Conservation (phyloP, 768 basidiomycete genomes). For the Tubosaeta sp. region DNA sequence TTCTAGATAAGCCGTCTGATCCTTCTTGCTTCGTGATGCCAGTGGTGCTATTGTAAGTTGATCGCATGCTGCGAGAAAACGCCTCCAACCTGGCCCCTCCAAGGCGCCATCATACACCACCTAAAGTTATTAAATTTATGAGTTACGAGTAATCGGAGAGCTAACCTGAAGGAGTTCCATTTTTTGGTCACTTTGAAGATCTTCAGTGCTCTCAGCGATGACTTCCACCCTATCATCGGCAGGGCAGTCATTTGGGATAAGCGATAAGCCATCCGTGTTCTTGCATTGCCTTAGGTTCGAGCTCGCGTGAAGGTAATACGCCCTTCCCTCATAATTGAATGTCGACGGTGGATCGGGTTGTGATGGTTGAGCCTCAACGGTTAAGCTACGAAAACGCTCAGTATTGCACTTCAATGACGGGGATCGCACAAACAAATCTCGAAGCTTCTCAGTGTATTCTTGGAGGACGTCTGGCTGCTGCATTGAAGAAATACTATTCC, state of each 20-base stretch:
- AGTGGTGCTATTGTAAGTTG: constrained; percentile 33
- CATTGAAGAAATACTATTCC: constrained; percentile 20
- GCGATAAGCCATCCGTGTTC: constrained; percentile 20
- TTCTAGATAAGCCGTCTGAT: constrained; percentile 1
- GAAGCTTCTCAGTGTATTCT: constrained; percentile 38
- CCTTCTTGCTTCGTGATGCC: constrained; percentile 23
- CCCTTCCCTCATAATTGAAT: constrained; percentile 32
- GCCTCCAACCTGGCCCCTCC: constrained; percentile 42
- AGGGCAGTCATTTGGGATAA: background rate
- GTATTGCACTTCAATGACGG: background rate
- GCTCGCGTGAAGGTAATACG: constrained; percentile 46
- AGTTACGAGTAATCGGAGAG: background rate
- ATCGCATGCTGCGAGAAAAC: constrained; percentile 43
- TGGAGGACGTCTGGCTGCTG: constrained; percentile 41
- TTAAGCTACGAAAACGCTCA: constrained; percentile 31
- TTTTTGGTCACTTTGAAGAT: constrained; percentile 52
- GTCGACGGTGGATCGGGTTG: constrained; percentile 49
- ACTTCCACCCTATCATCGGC: constrained; percentile 11
- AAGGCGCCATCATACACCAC: constrained; percentile 38
- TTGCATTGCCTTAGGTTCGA: constrained; percentile 45
- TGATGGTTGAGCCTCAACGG: constrained; percentile 15
- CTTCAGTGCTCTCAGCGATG: constrained; percentile 46
- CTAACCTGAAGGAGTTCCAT: constrained; percentile 53
- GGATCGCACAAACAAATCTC: constrained; percentile 38
- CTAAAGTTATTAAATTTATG: constrained; percentile 30